Conservation (phyloP, 1,139 yeast species). For the Hemisphaericaspora xylofermentans region DNA sequence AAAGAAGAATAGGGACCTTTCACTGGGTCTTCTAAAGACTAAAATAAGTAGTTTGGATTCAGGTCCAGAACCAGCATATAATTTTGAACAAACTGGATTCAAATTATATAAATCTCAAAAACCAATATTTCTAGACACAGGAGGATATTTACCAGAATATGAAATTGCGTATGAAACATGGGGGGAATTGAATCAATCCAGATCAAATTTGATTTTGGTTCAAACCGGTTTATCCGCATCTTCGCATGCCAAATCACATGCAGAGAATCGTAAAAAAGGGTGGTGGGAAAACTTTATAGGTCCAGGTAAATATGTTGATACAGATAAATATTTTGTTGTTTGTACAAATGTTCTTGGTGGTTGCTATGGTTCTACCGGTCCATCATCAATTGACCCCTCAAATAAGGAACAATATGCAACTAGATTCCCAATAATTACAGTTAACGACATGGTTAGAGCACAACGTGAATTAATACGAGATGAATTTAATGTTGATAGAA, state of each 20-base stretch:
- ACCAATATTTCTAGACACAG: conserved; percentile 76
- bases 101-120: conserved; percentile 51
- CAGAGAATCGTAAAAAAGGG: conserved; percentile 67
- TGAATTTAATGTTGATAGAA: conserved; percentile 58
- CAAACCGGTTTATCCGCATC: conserved; percentile 94
- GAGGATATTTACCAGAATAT: conserved; percentile 72
- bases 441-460: conserved; percentile 89
- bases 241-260: conserved; percentile 89
- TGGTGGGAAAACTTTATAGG: conserved; percentile 98
- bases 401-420: conserved; percentile 73
- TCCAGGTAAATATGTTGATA: conserved; percentile 75
- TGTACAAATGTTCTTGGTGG: conserved; percentile 94
- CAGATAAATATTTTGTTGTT: conserved; percentile 74
- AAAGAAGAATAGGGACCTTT: conserved; percentile 49
- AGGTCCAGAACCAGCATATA: conserved; percentile 86
- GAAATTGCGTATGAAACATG: conserved; percentile 89
- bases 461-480: conserved; percentile 68
- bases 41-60: conserved; percentile 48
- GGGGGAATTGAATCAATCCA: conserved; percentile 67
- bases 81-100: conserved; percentile 69
- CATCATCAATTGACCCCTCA: conserved; percentile 77
- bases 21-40: conserved; percentile 19
- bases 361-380: conserved; percentile 94
- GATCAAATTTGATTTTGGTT: conserved; percentile 70
- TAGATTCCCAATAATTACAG: conserved; percentile 79